Conservation (phyloP, 306 rosid genomes). For the Vigna mungo region DNA sequence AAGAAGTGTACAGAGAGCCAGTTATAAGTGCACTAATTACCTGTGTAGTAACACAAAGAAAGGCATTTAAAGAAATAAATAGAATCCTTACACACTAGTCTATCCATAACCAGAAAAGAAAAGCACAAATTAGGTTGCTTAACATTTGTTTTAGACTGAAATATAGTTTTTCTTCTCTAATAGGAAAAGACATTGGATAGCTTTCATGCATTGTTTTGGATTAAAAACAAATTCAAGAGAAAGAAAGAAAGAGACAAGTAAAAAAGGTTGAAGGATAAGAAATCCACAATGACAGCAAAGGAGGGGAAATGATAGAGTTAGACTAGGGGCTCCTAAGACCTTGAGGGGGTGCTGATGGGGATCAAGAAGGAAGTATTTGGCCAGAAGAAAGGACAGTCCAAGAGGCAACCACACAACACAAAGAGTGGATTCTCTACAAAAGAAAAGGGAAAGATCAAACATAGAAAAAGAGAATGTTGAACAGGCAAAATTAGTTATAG, state of each 20-base stretch:
- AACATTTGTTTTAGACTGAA: not conserved
- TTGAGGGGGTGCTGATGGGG: not conserved
- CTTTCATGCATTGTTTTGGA: not conserved
- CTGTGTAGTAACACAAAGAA: not conserved
- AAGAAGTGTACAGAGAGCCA: not conserved
- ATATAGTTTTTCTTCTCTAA: not conserved
- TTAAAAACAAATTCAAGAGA: not conserved
- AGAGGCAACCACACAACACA: too few species aligned
- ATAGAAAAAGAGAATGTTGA: too few species aligned
- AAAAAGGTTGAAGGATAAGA: not conserved
- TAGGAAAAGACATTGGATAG: not conserved
- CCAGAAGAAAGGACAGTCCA: too few species aligned
- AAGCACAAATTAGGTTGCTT: not conserved
- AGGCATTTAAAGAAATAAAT: too few species aligned
- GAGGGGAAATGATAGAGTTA: not conserved
- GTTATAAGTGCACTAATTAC: constrained; percentile 5
- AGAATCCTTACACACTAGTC: not conserved
- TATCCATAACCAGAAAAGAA: constrained; percentile 20
- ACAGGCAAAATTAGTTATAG: too few species aligned
- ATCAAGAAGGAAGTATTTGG: too few species aligned
- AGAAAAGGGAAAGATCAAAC: too few species aligned
- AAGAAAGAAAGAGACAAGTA: not conserved
- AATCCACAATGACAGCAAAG: not conserved
- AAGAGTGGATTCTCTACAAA: too few species aligned
- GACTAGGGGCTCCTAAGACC: not conserved